phyloP scores from a whole-genome alignment of 257 asterid species.

The Solanum pinnatisectum region DNA sequence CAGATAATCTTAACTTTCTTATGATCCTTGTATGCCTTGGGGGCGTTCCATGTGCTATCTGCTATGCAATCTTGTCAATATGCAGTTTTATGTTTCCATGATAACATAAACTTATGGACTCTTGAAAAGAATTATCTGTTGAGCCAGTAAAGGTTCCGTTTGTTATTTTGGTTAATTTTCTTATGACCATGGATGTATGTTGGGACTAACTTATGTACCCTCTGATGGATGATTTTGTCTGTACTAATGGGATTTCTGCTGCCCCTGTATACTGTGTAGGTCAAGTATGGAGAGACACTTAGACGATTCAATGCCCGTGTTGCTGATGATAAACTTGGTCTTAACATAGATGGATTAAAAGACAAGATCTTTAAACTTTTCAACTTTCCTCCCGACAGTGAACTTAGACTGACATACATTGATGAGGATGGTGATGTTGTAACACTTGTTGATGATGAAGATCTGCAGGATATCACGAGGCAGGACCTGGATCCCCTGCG shows the following conservation, averaged over 20 bases:
- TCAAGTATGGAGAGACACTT: conserved; percentile 55
- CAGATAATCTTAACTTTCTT: background rate
- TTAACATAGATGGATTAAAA: conserved; percentile 46
- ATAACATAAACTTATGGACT: background rate
- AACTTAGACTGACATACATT: conserved; percentile 50
- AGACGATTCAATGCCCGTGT: conserved; percentile 64
- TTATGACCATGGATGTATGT: background rate
- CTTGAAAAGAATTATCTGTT: background rate
- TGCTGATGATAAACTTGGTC: conserved; percentile 21
- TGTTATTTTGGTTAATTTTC: background rate
- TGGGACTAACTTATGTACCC: background rate
- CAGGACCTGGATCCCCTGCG: conserved; percentile 74
- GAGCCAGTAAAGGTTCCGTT: background rate
- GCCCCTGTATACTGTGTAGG: conserved; percentile 29
- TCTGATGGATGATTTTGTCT: background rate
- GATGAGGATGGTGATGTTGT: conserved; percentile 76
- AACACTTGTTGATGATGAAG: conserved; percentile 71
- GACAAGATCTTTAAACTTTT: conserved; percentile 54
- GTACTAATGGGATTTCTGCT: background rate
- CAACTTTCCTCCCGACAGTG: conserved; percentile 39
- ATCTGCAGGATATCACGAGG: conserved; percentile 56
- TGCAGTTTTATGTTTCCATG: background rate
- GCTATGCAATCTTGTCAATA: background rate
- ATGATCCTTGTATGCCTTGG: background rate
- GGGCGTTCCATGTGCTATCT: background rate